Conservation (phyloP, 345 rosid genomes). For the Moricandia arvensis region DNA sequence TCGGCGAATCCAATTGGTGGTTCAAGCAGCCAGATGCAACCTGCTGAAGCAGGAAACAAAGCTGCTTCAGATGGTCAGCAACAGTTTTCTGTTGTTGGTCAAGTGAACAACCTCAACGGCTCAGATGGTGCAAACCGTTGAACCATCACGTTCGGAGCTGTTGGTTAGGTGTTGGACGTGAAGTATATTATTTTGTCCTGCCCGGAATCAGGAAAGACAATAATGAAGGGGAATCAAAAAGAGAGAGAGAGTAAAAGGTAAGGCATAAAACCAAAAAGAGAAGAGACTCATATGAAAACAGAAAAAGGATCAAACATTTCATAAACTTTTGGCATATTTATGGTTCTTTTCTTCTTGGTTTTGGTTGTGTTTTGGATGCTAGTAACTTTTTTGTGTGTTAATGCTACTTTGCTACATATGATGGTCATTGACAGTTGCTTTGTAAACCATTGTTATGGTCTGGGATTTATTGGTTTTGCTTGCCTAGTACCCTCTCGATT, state of each 20-base stretch:
- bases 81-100: slow-evolving; percentile 7
- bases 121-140: slow-evolving; percentile 31
- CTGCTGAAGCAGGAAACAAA: neutral
- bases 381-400: slow-evolving; percentile 18
- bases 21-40: slow-evolving; percentile 27
- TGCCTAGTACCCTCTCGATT: neutral
- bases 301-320: slow-evolving; percentile 33
- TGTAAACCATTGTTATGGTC: slow-evolving; percentile 28
- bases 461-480: slow-evolving; percentile 16
- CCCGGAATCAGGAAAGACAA: slow-evolving; percentile 27
- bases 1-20: slow-evolving; percentile 17
- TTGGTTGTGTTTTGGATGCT: slow-evolving; percentile 21
- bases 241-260: neutral
- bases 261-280: slow-evolving; percentile 28
- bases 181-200: slow-evolving; percentile 34
- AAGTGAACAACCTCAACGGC: slow-evolving; percentile 7
- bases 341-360: slow-evolving; percentile 17
- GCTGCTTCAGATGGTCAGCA: slow-evolving; percentile 24
- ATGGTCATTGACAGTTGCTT: slow-evolving; percentile 15
- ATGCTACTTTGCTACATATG: slow-evolving; percentile 8
- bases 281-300: slow-evolving; percentile 14
- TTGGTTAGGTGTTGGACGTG: slow-evolving; percentile 28
- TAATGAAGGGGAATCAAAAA: slow-evolving; percentile 24
- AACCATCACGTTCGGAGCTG: slow-evolving; percentile 27
- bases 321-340: slow-evolving; percentile 27